These are phyloP conservation scores for Pseudevernia furfuracea DNA, from an alignment of 495 filamentous ascomycete species.

Conservation along the genomic window DNA sequence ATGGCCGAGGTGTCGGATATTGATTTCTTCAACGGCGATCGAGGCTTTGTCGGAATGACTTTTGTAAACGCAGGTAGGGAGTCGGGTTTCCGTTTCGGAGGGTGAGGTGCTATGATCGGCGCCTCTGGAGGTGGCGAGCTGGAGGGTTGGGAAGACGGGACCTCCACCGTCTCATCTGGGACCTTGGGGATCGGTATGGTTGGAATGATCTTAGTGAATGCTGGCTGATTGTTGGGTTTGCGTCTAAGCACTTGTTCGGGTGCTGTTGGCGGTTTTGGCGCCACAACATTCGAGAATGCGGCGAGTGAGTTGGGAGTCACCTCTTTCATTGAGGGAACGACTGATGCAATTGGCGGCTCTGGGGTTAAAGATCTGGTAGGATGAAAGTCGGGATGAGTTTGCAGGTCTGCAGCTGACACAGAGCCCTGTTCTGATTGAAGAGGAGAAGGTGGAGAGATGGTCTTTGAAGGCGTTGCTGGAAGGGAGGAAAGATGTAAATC, in stretches of 20 bases:
- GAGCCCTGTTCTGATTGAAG: neutral
- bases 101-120: neutral
- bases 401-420: neutral
- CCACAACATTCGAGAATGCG: neutral
- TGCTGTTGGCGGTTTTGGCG: neutral
- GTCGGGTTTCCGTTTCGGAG: slow-evolving; percentile 3
- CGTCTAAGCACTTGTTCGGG: neutral
- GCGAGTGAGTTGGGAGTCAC: neutral
- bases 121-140: neutral
- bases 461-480: neutral
- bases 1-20: slow-evolving; percentile 12
- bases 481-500: neutral
- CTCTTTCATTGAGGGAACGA: neutral
- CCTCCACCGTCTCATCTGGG: neutral
- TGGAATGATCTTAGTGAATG: neutral
- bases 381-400: neutral
- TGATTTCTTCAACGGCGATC: slow-evolving; percentile 9
- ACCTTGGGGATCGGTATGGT: neutral
- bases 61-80: neutral
- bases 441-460: neutral
- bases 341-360: neutral
- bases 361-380: neutral
- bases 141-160: neutral
- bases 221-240: neutral
- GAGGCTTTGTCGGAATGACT: slow-evolving; percentile 13